These are phyloP conservation scores for Chlamydomonas reinhardtii DNA, from an alignment of 163 green algal species.

Conservation along the genomic window DNA sequence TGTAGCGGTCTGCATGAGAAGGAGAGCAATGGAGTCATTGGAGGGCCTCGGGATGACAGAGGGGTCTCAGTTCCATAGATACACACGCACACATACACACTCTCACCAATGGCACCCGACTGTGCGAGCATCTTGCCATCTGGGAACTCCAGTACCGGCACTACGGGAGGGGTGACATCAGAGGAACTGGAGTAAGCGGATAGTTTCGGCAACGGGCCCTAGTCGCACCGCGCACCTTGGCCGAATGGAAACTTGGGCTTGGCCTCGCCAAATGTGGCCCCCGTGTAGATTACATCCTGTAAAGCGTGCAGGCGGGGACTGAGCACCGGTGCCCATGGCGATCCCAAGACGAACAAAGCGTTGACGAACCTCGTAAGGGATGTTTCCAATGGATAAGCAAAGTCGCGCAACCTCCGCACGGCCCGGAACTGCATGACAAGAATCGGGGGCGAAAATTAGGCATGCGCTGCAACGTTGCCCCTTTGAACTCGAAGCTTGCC, in stretches of 20 bases:
- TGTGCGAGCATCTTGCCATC: conserved; percentile 43
- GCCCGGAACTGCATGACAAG: not conserved
- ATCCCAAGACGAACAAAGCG: no score
- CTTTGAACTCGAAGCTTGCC: no score
- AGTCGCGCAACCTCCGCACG: conserved; percentile 32
- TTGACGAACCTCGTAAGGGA: conserved; percentile 17
- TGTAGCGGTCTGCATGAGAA: conserved; percentile 30
- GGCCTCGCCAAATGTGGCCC: not conserved
- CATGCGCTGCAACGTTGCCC: no score
- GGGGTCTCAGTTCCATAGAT: no score
- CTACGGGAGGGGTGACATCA: not conserved
- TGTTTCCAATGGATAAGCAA: conserved; percentile 5
- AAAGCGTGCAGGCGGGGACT: not conserved
- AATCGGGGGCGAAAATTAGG: no score
- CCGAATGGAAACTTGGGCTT: conserved; percentile 35
- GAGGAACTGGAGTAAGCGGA: no score
- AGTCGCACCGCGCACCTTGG: not conserved
- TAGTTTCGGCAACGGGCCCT: no score
- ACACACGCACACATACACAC: no score
- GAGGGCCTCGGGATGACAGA: no score
- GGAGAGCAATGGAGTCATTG: not conserved
- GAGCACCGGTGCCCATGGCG: no score
- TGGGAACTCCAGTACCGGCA: conserved; percentile 32
- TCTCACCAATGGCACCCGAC: conserved; percentile 41
- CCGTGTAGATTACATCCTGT: conserved; percentile 16